A percentile compares a stretch with the other conserved stretches of the same genome.
phyloP scores from a whole-genome alignment of 140 eudicot genomes.

The Stevia rebaudiana region DNA sequence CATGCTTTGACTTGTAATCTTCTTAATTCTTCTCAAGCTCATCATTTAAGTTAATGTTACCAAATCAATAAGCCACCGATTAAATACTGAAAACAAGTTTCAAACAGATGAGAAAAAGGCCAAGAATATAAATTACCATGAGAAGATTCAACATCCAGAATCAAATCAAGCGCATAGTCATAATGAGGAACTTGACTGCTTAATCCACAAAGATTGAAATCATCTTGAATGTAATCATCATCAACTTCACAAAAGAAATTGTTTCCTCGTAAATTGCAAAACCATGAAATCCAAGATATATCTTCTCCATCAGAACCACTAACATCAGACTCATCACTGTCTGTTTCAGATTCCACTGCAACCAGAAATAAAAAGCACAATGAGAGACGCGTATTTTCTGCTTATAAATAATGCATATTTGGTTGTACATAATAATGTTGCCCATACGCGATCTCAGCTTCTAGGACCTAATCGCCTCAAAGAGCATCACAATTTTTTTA shows the following conservation, averaged over 20 bases:
- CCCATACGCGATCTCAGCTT: too few species aligned
- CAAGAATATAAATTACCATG: conserved; percentile 25
- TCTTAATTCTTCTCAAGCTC: not conserved
- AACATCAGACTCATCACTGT: conserved; percentile 31
- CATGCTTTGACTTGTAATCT: not conserved
- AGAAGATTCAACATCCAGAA: conserved; percentile 35
- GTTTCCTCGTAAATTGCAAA: conserved; percentile 32
- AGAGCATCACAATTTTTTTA: too few species aligned
- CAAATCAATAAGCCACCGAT: not conserved
- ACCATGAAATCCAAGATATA: conserved; percentile 36
- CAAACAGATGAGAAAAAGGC: not conserved
- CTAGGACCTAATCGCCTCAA: too few species aligned
- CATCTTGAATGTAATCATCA: conserved; percentile 13
- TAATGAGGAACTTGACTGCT: conserved; percentile 16
- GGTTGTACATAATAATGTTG: too few species aligned
- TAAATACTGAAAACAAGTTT: not conserved
- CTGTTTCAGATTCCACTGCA: conserved; percentile 32
- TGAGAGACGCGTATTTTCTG: too few species aligned
- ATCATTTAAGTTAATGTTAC: not conserved
- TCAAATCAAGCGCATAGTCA: conserved; percentile 37
- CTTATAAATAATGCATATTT: too few species aligned
- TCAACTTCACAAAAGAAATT: conserved; percentile 15
- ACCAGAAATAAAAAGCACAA: not conserved
- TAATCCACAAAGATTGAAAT: conserved; percentile 10
- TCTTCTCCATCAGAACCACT: conserved; percentile 35